Evolutionary conservation across 805 yeast genomes (phyloP).

Genomic region (Ogataea populi-albae): DNA sequence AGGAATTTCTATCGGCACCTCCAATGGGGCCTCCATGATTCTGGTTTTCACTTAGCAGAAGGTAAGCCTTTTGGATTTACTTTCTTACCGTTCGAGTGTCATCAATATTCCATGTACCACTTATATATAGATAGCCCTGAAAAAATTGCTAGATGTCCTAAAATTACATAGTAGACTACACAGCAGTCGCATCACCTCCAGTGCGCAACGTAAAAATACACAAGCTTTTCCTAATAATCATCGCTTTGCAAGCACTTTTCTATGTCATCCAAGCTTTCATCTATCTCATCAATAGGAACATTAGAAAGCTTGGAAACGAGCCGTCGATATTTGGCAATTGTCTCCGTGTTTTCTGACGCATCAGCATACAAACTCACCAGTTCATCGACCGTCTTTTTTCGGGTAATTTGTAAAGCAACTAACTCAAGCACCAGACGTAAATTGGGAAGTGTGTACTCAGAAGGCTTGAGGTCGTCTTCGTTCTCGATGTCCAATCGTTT

Average conservation of each 20-base stretch:
- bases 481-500: conserved; percentile 14
- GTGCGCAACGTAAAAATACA: conserved; percentile 3
- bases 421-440: conserved; percentile 39
- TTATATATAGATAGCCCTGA: too few relatives aligned
- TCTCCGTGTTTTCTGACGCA: conserved; percentile 45
- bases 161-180: too few relatives aligned
- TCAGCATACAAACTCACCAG: conserved; percentile 34
- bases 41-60: too few relatives aligned
- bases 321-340: conserved; percentile 64
- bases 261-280: conserved; percentile 62
- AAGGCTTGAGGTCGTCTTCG: conserved; percentile 20
- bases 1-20: too few relatives aligned
- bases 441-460: conserved; percentile 22
- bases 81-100: too few relatives aligned
- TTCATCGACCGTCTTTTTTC: conserved; percentile 54
- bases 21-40: too few relatives aligned
- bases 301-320: conserved; percentile 69
- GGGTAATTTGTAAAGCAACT: conserved; percentile 50
- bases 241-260: conserved; percentile 31
- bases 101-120: too few relatives aligned
- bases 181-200: too few relatives aligned
- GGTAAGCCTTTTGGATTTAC: too few relatives aligned
- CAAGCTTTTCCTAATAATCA: conserved; percentile 8
- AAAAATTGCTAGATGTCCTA: too few relatives aligned
- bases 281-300: conserved; percentile 64